Conservation (phyloP, 805 yeast genomes). For the Vanderwaltozyma polyspora region DNA sequence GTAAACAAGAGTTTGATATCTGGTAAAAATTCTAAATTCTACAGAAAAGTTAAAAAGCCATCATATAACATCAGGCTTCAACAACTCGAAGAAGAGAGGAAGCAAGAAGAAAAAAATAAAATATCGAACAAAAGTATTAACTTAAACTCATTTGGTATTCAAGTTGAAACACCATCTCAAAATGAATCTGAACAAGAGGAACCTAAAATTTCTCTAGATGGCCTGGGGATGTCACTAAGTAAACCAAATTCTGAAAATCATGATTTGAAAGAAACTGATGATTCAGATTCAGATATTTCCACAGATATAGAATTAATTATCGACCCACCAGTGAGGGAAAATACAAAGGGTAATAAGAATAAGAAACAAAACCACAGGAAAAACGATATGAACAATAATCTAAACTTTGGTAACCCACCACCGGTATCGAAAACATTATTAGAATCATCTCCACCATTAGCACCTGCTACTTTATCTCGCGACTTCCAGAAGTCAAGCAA, state of each 20-base stretch:
- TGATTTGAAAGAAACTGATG: background rate
- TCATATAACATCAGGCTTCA: slow-evolving; percentile 17
- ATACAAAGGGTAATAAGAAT: too few species aligned
- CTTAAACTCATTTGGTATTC: slow-evolving; percentile 11
- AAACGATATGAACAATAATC: slow-evolving; percentile 1
- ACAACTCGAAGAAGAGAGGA: slow-evolving; percentile 24
- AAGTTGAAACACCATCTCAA: too few species aligned
- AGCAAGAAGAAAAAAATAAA: slow-evolving; percentile 13
- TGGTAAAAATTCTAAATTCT: slow-evolving; percentile 37
- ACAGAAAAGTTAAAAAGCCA: slow-evolving; percentile 32
- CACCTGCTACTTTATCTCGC: slow-evolving; percentile 17
- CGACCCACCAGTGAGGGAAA: slow-evolving; percentile 6
- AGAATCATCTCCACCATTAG: slow-evolving; percentile 17
- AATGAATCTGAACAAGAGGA: background rate
- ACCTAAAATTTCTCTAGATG: background rate
- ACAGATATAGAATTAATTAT: slow-evolving; percentile 14
- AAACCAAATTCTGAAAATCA: background rate
- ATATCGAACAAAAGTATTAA: slow-evolving; percentile 1
- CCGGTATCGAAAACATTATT: slow-evolving; percentile 10
- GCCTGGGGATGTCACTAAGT: background rate
- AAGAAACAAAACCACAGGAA: too few species aligned
- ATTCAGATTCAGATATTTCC: slow-evolving; percentile 1
- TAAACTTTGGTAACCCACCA: slow-evolving; percentile 3
- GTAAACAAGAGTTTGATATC: slow-evolving; percentile 28
- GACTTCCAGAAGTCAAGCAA: slow-evolving; percentile 5